Base-by-base conservation (phyloP, 192 early-diverging fungal species). In the Linnemannia elongata region DNA sequence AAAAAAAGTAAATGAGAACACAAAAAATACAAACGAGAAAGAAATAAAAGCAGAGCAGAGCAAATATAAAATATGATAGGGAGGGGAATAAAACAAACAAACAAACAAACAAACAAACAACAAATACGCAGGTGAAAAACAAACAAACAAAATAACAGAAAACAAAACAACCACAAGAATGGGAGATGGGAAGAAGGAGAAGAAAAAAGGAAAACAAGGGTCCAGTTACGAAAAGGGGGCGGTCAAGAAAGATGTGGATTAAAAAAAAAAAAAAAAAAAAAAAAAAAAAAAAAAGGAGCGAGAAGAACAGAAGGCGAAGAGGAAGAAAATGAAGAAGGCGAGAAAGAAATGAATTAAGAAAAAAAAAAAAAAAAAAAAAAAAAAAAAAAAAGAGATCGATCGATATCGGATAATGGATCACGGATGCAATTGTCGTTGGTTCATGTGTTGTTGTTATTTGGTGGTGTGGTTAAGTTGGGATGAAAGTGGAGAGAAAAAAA, bases 331-430 rank as follows among this genome's bases (percentile, higher is more conserved):
- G 22, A 27, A 60, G 55, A 60, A 9, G n/a, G 24, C 24, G n/a
- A 27, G 55, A 27, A 60, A n/a, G 22, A 18, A 24, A 54, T 18
- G 20, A 54, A 18, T 22, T 18, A 55, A 55, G 22, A 57, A 57
- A 5, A 54, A 27, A 57, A 57, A 57, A 9, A n/a, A n/a, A 63
- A 27, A 13, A 33, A 33, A 10, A 57, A 5, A 54, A 27, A 57
- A 57, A 57, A 9, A n/a, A n/a, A 63, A 27, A 13, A 33, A 33
- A 10, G 30, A 66, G 30, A 66, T 66, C 60, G 60, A 66, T 33
- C 60, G 60, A 66, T 66, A 66, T 66, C 60, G 30, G 60, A 66
- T 66, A 66, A 33, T 30, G 60, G 60, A 66, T 66, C 60, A 66
- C 55, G 60, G 60, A 66, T 66, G 60, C 55, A 60, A 27, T 60